These are phyloP conservation scores for Dendrobium catenatum DNA, from an alignment of 106 monocot genomes.

Conservation along the genomic window DNA sequence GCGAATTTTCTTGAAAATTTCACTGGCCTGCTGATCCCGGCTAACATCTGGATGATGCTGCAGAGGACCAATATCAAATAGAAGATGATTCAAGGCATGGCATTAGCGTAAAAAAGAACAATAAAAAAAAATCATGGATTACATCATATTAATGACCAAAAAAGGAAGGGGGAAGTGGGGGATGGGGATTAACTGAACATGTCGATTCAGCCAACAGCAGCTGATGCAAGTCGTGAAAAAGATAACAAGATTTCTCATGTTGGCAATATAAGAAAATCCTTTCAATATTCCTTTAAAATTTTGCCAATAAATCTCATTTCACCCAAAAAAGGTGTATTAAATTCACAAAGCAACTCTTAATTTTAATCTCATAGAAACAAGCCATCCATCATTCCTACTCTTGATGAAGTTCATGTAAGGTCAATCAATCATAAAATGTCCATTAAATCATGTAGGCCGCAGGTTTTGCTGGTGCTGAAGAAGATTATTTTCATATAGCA, in stretches of 20 bases:
- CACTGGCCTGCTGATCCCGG: conserved; percentile 39
- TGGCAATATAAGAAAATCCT: not conserved
- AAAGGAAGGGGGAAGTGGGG: not conserved
- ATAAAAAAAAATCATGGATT: not conserved
- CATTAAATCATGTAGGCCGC: not conserved
- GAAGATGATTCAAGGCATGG: not conserved
- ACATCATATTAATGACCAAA: not conserved
- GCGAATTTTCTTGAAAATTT: conserved; percentile 60
- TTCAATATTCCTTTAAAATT: not conserved
- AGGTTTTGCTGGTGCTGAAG: not conserved
- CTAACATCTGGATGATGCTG: conserved; percentile 90
- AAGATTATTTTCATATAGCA: not conserved
- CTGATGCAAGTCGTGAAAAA: no score
- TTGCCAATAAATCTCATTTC: not conserved
- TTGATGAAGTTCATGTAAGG: not conserved
- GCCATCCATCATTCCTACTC: not conserved
- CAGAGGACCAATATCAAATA: conserved; percentile 9
- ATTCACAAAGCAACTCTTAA: not conserved
- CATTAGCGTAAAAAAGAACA: not conserved
- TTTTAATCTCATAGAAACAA: not conserved
- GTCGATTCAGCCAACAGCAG: no score
- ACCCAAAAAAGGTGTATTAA: not conserved
- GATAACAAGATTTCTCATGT: no score
- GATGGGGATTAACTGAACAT: no score
- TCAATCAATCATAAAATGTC: not conserved